These are phyloP conservation scores for Dendrothele bispora DNA, from an alignment of 768 basidiomycete species.

Conservation along the genomic window DNA sequence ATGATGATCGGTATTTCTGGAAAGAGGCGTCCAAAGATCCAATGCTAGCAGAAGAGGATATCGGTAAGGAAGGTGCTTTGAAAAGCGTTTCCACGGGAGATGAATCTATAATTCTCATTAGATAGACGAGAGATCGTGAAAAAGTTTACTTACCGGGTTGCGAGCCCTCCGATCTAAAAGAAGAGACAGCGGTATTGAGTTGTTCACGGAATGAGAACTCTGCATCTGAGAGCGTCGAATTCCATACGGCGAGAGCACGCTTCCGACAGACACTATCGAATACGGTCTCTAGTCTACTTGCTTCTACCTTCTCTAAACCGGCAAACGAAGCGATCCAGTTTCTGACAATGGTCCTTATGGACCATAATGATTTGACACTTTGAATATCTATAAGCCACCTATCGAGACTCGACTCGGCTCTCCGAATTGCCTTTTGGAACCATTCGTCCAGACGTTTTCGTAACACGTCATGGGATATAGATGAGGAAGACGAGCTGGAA, in stretches of 20 bases:
- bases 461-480: conserved; percentile 44
- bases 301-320: conserved; percentile 51
- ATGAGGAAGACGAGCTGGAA: conserved; percentile 55
- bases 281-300: conserved; percentile 35
- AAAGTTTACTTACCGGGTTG: conserved; percentile 27
- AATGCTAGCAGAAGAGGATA: conserved; percentile 37
- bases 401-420: conserved; percentile 43
- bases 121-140: conserved; percentile 8
- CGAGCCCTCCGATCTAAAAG: conserved; percentile 25
- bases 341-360: conserved; percentile 51
- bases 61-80: conserved; percentile 47
- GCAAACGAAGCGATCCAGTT: conserved; percentile 43
- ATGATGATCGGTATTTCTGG: conserved; percentile 56
- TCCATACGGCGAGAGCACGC: conserved; percentile 63
- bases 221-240: conserved; percentile 39
- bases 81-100: conserved; percentile 60
- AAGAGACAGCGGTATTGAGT: conserved; percentile 39
- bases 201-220: conserved; percentile 44
- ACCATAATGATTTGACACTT: conserved; percentile 72
- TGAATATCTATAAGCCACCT: conserved; percentile 61
- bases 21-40: conserved; percentile 48
- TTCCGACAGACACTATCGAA: conserved; percentile 57
- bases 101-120: conserved; percentile 45
- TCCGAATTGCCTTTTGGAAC: conserved; percentile 55
- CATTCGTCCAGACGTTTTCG: conserved; percentile 55